Percentiles rank a stretch among this genome's conserved stretches.
Evolutionary conservation across 1,139 yeast genomes (phyloP).

Genomic region (Candida mesenterica): DNA sequence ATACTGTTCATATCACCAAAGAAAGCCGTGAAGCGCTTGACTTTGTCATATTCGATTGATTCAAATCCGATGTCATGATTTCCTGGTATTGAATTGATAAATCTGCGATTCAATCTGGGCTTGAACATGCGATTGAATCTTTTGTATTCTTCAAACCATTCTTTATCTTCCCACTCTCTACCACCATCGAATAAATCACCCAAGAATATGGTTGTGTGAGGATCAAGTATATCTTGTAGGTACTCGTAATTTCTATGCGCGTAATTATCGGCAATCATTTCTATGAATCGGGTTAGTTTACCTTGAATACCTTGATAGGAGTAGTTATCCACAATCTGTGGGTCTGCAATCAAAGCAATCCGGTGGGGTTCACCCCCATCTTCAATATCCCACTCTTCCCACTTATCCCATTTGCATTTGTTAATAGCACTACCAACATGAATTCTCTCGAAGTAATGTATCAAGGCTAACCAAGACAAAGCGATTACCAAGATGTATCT

Average conservation of each 20-base stretch:
- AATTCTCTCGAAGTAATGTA: constrained; percentile 62
- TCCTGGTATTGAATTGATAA: constrained; percentile 73
- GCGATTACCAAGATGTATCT: constrained; percentile 4
- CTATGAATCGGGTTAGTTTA: constrained; percentile 44
- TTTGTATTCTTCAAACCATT: constrained; percentile 71
- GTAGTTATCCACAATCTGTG: constrained; percentile 82
- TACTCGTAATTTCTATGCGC: constrained; percentile 72
- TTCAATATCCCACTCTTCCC: no score
- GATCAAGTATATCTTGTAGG: constrained; percentile 59
- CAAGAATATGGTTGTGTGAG: constrained; percentile 73
- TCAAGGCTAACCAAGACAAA: constrained; percentile 31
- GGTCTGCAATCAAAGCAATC: constrained; percentile 82
- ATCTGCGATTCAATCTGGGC: constrained; percentile 44
- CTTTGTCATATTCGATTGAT: constrained; percentile 51
- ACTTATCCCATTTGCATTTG: constrained; percentile 59
- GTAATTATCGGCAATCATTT: constrained; percentile 66
- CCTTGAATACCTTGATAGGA: constrained; percentile 62
- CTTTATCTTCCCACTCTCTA: constrained; percentile 66
- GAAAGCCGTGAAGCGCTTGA: constrained; percentile 60
- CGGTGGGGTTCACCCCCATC: constrained; percentile 58
- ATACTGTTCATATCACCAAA: constrained; percentile 70
- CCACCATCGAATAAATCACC: constrained; percentile 98
- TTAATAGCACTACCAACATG: constrained; percentile 49
- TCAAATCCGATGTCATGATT: constrained; percentile 97
- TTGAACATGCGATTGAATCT: constrained; percentile 69